Conservation (phyloP, 2,329 filamentous ascomycete species). For the Aspergillus carbonarius region DNA sequence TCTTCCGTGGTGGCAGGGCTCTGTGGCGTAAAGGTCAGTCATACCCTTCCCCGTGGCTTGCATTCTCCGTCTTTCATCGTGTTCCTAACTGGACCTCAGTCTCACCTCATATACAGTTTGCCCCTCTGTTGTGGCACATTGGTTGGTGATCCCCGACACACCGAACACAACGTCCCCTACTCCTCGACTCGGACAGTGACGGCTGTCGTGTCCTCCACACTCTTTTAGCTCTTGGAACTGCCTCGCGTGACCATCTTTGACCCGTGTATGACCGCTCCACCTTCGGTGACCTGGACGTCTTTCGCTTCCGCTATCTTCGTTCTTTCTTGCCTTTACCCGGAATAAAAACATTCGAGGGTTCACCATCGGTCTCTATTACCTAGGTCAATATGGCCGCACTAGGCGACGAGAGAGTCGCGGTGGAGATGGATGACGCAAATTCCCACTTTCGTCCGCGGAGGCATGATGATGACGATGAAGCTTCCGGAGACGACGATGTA, state of each 20-base stretch:
- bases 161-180: conserved; percentile 15
- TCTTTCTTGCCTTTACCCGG: not conserved
- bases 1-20: conserved; percentile 24
- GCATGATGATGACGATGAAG: conserved; percentile 86
- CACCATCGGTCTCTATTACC: conserved; percentile 81
- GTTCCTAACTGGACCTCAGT: conserved; percentile 5
- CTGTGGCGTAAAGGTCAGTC: conserved; percentile 10
- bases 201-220: conserved; percentile 26
- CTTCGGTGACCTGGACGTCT: conserved; percentile 7
- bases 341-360: conserved; percentile 66
- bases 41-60: not conserved
- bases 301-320: not conserved
- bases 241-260: not conserved
- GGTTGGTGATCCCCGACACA: conserved; percentile 15
- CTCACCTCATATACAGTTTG: conserved; percentile 26
- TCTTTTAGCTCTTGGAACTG: conserved; percentile 21
- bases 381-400: conserved; percentile 76
- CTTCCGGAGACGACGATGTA: conserved; percentile 82
- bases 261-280: conserved; percentile 6
- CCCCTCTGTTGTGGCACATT: conserved; percentile 35
- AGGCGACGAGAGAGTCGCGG: conserved; percentile 70
- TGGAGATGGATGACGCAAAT: conserved; percentile 74
- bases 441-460: conserved; percentile 62
- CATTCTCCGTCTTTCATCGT: not conserved
- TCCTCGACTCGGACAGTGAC: conserved; percentile 17